Conservation (phyloP, 768 basidiomycete genomes). For the Pholiota conissans region DNA sequence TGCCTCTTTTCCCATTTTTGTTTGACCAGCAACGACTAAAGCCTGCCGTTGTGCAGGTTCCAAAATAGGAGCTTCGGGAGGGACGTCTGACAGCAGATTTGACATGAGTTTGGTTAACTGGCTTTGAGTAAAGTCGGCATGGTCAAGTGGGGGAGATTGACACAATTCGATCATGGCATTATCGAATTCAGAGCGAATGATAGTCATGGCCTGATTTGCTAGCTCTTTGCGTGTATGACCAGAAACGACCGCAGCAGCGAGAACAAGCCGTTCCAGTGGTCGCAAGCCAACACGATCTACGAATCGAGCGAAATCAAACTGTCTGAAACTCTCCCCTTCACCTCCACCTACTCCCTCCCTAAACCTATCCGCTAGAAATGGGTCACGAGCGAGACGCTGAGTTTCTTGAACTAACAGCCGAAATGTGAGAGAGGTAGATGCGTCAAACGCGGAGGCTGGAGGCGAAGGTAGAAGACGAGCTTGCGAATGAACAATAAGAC, state of each 20-base stretch:
- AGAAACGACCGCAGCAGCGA: slow-evolving; percentile 73
- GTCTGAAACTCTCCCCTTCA: slow-evolving; percentile 79
- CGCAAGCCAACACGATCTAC: slow-evolving; percentile 79
- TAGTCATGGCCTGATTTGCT: slow-evolving; percentile 61
- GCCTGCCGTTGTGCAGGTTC: slow-evolving; percentile 75
- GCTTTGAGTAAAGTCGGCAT: slow-evolving; percentile 70
- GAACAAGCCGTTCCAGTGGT: slow-evolving; percentile 76
- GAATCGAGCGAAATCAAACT: slow-evolving; percentile 83
- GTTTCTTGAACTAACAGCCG: slow-evolving; percentile 86
- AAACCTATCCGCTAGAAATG: slow-evolving; percentile 87
- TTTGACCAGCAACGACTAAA: slow-evolving; percentile 70
- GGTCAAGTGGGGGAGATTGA: slow-evolving; percentile 81
- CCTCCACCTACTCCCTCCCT: slow-evolving; percentile 88
- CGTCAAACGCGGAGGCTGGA: slow-evolving; percentile 65
- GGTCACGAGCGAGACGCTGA: slow-evolving; percentile 87
- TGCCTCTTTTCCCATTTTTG: slow-evolving; percentile 79
- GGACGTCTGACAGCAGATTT: slow-evolving; percentile 73
- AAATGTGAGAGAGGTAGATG: slow-evolving; percentile 79
- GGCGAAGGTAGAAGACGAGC: slow-evolving; percentile 60
- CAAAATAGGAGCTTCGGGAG: slow-evolving; percentile 68
- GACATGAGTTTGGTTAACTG: slow-evolving; percentile 80
- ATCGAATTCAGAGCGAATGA: slow-evolving; percentile 80
- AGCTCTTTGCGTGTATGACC: slow-evolving; percentile 55
- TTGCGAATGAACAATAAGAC: slow-evolving; percentile 89
- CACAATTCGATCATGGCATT: slow-evolving; percentile 73